phyloP scores from a whole-genome alignment of 164 flowering plant species.

The Vitis rupestris region DNA sequence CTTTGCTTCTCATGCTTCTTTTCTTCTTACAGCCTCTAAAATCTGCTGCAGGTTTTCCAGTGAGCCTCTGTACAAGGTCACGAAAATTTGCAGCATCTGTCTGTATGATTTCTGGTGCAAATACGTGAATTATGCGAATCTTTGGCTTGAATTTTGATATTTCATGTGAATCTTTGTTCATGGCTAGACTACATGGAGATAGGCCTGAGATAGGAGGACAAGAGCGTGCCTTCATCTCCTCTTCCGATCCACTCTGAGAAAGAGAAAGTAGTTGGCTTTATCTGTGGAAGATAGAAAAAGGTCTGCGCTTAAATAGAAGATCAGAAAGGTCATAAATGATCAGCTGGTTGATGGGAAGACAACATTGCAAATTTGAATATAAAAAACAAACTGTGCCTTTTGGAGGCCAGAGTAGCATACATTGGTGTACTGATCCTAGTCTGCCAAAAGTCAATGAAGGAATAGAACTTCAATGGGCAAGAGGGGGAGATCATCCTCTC shows the following conservation, averaged over 20 bases:
- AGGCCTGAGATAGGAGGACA: neutral
- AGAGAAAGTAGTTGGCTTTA: neutral
- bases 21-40: neutral
- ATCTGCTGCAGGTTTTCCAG: constrained; percentile 28
- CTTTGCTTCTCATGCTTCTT: neutral
- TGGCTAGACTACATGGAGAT: constrained; percentile 8
- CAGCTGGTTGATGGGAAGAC: too few relatives aligned
- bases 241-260: neutral
- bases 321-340: too few relatives aligned
- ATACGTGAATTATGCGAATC: constrained; percentile 42
- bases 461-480: too few relatives aligned
- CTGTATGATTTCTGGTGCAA: constrained; percentile 44
- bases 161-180: constrained; percentile 21
- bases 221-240: constrained; percentile 3
- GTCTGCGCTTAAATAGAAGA: too few relatives aligned
- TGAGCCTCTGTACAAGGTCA: constrained; percentile 45
- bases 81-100: constrained; percentile 39
- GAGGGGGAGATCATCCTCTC: too few relatives aligned
- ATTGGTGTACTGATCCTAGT: too few relatives aligned
- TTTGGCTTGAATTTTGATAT: constrained; percentile 31
- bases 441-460: too few relatives aligned
- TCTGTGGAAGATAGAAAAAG: too few relatives aligned
- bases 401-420: too few relatives aligned
- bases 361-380: too few relatives aligned
- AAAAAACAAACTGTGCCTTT: too few relatives aligned